Base-by-base conservation (phyloP, 805 yeast genomes). In the Sugiyamaella marilandica region DNA sequence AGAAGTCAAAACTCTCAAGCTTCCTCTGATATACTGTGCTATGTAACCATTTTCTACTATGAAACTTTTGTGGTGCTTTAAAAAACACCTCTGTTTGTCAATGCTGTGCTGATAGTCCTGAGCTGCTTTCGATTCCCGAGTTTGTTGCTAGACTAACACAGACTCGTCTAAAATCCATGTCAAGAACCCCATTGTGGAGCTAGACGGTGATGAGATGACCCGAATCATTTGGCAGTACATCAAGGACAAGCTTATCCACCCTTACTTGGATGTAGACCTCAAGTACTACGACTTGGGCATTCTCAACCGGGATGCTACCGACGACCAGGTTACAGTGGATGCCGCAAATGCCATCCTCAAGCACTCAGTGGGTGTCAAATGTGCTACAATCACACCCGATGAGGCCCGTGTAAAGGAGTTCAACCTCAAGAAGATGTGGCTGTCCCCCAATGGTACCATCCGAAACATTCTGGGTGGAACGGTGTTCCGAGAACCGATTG, bases 181-280 rank as follows among this genome's bases (percentile, higher is more conserved):
- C 54, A 78, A 79, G 69, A 86, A 80, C 64, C 98, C 98, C 59
- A 81, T 92, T 62, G 98, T 92, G 58, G 98, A 92, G 70, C 82
- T 92, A 86, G 98, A 92, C 65, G 98, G 98, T 59, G 98, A 92
- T 71, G 98, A 92, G 74, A 88, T 86, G 87, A 92, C 98, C 67
- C 80, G 97, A 68, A 89, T 92, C 70, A 92, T 92, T 75, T 92
- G 98, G 98, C 79, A 87, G 62, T 71, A 83, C 63, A 92, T 92
- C 73, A 87, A 85, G 70, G 92, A 88, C 60, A 81, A 88, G 72
- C 79, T 92, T 70, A 83, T 92, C 65, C 73, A 78, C 49, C 98
- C 98, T 29, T 91, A 82, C 70, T 74, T 92, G 64, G 87, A 92
- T 64, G 78, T 92, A 49, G 95, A 92, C 65, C 79, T 92, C 69